Conservation (phyloP, 192 early-diverging fungal species). For the Backusella australiensis region DNA sequence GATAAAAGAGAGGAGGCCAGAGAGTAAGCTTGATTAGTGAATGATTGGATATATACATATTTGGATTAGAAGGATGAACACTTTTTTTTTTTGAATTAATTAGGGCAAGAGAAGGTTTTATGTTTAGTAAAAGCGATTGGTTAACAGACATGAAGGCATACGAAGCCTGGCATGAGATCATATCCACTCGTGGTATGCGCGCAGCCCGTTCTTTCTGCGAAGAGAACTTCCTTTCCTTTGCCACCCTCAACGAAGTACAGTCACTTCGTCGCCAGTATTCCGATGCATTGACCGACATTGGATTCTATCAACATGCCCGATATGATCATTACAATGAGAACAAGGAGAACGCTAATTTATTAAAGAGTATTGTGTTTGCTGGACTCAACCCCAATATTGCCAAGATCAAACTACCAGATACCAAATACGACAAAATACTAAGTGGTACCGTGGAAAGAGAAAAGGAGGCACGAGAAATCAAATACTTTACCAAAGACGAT, state of each 20-base stretch:
- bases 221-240: constrained; percentile 64
- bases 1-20: constrained; percentile 54
- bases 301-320: constrained; percentile 46
- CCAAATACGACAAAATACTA: constrained; percentile 72
- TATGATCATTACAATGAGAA: constrained; percentile 54
- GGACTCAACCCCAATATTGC: constrained; percentile 86
- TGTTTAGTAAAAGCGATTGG: constrained; percentile 60
- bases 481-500: constrained; percentile 64
- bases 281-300: constrained; percentile 55
- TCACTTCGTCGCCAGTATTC: constrained; percentile 57
- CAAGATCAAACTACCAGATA: constrained; percentile 65
- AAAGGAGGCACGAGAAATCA: constrained; percentile 69
- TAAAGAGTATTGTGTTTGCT: constrained; percentile 76
- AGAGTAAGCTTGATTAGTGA: constrained; percentile 29
- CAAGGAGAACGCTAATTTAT: constrained; percentile 54
- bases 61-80: background rate
- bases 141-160: constrained; percentile 58
- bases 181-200: constrained; percentile 31
- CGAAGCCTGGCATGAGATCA: constrained; percentile 40
- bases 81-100: background rate
- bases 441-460: constrained; percentile 69
- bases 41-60: background rate
- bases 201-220: constrained; percentile 29
- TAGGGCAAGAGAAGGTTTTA: constrained; percentile 43
- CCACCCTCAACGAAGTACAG: constrained; percentile 60